Evolutionary conservation across 495 filamentous ascomycete species (phyloP).

Genomic region (Hypoxylon lenormandii): DNA sequence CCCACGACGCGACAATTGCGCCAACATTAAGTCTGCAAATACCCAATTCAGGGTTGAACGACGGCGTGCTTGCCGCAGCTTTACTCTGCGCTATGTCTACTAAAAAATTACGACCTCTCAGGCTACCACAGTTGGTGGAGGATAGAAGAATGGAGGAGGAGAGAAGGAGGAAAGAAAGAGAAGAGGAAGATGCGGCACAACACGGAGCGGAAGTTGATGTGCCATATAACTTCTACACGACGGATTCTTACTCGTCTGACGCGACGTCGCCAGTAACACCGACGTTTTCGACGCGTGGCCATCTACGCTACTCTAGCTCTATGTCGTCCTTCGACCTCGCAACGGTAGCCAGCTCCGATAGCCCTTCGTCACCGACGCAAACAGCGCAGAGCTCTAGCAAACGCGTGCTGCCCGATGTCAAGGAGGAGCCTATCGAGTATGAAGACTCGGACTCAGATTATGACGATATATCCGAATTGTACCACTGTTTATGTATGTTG

Average conservation of each 20-base stretch:
- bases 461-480: conserved; percentile 55
- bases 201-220: conserved; percentile 36
- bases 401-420: conserved; percentile 64
- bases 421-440: conserved; percentile 66
- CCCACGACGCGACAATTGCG: conserved; percentile 15
- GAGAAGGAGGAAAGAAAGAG: conserved; percentile 60
- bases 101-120: conserved; percentile 63
- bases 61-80: conserved; percentile 23
- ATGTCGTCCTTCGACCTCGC: conserved; percentile 63
- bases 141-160: conserved; percentile 66
- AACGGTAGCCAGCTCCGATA: conserved; percentile 52
- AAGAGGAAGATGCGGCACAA: conserved; percentile 48
- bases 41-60: conserved; percentile 11
- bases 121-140: conserved; percentile 65
- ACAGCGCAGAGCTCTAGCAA: conserved; percentile 58
- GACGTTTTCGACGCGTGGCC: conserved; percentile 68
- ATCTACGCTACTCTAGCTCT: conserved; percentile 68
- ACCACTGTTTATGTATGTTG: conserved; percentile 67
- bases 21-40: conserved; percentile 11
- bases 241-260: conserved; percentile 69
- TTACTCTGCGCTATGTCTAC: conserved; percentile 60
- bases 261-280: conserved; percentile 70
- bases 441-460: conserved; percentile 67
- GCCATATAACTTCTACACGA: conserved; percentile 50
- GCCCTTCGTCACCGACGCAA: conserved; percentile 61